Percentiles rank a stretch among this genome's conserved stretches.
Conservation (phyloP, 768 basidiomycete species). For the Rhodotorula sphaerocarpa region DNA sequence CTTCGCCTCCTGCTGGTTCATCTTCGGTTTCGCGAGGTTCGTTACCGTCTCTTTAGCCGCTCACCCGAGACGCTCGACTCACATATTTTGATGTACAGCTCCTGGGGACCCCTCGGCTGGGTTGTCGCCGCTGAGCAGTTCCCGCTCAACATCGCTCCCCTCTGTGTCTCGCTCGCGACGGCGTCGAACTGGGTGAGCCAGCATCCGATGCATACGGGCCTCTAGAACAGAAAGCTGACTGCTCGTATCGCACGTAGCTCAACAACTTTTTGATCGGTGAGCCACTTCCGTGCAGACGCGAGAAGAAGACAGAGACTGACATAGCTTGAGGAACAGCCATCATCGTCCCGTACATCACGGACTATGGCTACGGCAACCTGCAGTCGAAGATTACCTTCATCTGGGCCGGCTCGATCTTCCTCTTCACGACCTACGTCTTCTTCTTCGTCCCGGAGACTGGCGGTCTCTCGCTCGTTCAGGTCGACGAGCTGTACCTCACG, state of each 20-base stretch:
- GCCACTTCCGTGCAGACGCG: not conserved
- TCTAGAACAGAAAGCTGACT: too few relatives aligned
- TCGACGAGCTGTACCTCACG: constrained; percentile 33
- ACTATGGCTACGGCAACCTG: constrained; percentile 30
- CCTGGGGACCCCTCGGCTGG: constrained; percentile 8
- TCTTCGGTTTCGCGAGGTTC: constrained; percentile 24
- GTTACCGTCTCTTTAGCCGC: not conserved
- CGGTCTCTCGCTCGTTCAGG: constrained; percentile 21
- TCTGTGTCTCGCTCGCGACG: constrained; percentile 32
- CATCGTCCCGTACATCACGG: constrained; percentile 32
- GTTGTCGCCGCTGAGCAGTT: constrained; percentile 30
- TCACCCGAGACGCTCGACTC: too few relatives aligned
- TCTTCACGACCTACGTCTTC: constrained; percentile 21
- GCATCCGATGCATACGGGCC: too few relatives aligned
- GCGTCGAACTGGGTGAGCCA: constrained; percentile 23
- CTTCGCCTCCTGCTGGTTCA: constrained; percentile 31
- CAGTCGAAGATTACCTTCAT: constrained; percentile 16
- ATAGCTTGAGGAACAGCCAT: constrained; percentile 3
- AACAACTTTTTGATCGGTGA: constrained; percentile 18
- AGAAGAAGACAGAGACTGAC: not conserved
- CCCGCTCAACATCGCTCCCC: constrained; percentile 32
- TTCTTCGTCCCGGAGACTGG: constrained; percentile 32
- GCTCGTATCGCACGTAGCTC: too few relatives aligned
- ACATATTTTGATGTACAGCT: too few relatives aligned
- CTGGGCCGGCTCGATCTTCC: constrained; percentile 18